Percentiles rank a stretch among this genome's conserved stretches.
Conservation (phyloP, 129 eudicot genomes). For the Deinandra increscens region DNA sequence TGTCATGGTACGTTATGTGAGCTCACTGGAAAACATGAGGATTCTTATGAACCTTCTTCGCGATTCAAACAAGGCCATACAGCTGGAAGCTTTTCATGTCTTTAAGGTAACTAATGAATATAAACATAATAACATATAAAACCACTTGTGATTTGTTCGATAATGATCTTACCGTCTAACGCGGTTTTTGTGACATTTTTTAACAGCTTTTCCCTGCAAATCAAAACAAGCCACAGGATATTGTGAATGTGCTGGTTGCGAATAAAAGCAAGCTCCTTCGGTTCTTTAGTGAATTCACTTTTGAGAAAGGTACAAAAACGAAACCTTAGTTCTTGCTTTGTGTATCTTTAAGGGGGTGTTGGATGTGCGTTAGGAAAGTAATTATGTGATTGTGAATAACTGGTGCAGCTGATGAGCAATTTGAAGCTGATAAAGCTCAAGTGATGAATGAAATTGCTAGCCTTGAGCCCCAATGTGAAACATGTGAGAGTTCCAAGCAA, state of each 20-base stretch:
- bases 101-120: constrained; percentile 39
- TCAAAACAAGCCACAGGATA: constrained; percentile 58
- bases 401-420: constrained; percentile 52
- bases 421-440: constrained; percentile 61
- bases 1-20: constrained; percentile 75
- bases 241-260: constrained; percentile 50
- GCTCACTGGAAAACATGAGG: constrained; percentile 90
- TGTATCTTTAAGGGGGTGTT: not conserved
- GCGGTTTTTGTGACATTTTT: not conserved
- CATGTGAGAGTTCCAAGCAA: constrained; percentile 27
- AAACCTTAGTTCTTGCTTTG: not conserved
- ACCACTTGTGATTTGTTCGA: not conserved
- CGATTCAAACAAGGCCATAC: constrained; percentile 61
- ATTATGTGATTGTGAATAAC: not conserved
- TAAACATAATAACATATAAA: not conserved
- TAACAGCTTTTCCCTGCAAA: constrained; percentile 58
- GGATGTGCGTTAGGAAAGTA: not conserved
- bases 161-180: not conserved
- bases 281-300: constrained; percentile 41
- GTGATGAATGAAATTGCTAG: constrained; percentile 50
- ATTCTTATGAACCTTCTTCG: constrained; percentile 95
- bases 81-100: constrained; percentile 60
- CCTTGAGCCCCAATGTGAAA: constrained; percentile 43
- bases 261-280: constrained; percentile 62
- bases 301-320: constrained; percentile 47